These are phyloP conservation scores for Earliella scabrosa DNA, from an alignment of 1,284 basidiomycete species.

Conservation along the genomic window DNA sequence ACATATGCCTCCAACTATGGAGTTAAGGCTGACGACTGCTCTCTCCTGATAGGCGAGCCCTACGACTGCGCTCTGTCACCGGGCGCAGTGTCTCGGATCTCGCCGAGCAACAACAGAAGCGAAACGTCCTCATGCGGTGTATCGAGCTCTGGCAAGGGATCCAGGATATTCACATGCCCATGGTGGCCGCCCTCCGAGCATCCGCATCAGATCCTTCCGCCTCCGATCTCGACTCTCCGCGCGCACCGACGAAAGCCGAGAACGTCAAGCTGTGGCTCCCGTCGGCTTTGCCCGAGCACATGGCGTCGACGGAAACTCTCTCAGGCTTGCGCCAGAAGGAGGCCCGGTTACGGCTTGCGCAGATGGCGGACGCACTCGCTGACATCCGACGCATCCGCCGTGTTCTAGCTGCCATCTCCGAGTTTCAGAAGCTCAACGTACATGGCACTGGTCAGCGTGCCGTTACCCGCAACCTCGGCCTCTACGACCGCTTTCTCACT, in stretches of 20 bases:
- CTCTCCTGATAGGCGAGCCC: neutral
- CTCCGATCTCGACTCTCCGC: too few species aligned
- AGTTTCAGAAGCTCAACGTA: neutral
- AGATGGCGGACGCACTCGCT: slow-evolving; percentile 30
- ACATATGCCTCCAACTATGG: too few species aligned
- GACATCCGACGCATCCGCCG: slow-evolving; percentile 32
- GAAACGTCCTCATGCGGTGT: slow-evolving; percentile 2
- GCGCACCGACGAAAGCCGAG: neutral
- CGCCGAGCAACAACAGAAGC: slow-evolving; percentile 4
- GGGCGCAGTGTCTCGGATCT: neutral
- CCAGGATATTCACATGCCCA: slow-evolving; percentile 14
- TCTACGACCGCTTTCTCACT: neutral
- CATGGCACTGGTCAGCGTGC: neutral
- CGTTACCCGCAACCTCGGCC: neutral
- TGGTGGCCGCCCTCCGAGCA: neutral
- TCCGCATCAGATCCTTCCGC: too few species aligned
- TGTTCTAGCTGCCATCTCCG: slow-evolving; percentile 11
- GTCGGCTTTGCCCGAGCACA: neutral
- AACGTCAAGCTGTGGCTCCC: slow-evolving; percentile 5
- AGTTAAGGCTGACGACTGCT: too few species aligned
- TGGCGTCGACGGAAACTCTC: neutral
- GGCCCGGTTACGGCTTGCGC: slow-evolving; percentile 24
- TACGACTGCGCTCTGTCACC: neutral
- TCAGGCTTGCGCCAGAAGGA: too few species aligned
- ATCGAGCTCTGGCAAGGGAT: slow-evolving; percentile 4